Base-by-base conservation (phyloP, 192 early-diverging fungal genomes). In the Entomortierella chlamydospora region DNA sequence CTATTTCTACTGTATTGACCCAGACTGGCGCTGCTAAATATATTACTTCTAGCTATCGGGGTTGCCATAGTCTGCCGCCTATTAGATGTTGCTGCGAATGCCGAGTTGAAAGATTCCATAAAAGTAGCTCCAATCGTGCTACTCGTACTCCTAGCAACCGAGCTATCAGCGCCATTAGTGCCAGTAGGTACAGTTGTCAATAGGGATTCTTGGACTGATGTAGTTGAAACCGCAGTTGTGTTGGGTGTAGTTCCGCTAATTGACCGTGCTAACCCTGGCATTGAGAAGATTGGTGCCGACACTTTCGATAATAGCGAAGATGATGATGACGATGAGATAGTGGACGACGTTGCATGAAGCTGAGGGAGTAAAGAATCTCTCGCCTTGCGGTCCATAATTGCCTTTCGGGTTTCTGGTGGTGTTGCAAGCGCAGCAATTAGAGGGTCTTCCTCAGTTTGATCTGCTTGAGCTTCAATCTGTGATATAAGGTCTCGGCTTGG, bases 51-150 rank as follows among this genome's bases (percentile, higher is more conserved):
- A 37, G 49, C 1, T 3, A 26, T 42, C 11, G 72, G 37, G 5
- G 72, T 56, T 1, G 73, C 73, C 47, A 76, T 68, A 2, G 73
- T 76, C 31, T 76, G 73, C n/a, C 73, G 49, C 23, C 73, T 50
- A 34, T 25, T 58, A 30, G 73, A 78, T 23, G 73, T 51, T 23
- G 73, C 50, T 12, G 67, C 73, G 31, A 78, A 69, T 57, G 66
- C 73, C 42, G 66, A 50, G 67, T 60, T 67, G 29, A 78, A 64
- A 0, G 73, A 78, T 8, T 63, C 52, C 23, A 47, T 49, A 41
- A 78, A 78, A 22, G 68, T 58, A 7, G 66, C 22, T 15, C 60
- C 66, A 13, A 78, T 76, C n/a, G 10, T 52, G 28, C 17, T 69
- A 22, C 49, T 31, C 1, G 42, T 25, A n/a, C 37, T 57, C 17